Evolutionary conservation across 2,329 filamentous ascomycete genomes (phyloP).

Genomic region (Dactylellina sp.): DNA sequence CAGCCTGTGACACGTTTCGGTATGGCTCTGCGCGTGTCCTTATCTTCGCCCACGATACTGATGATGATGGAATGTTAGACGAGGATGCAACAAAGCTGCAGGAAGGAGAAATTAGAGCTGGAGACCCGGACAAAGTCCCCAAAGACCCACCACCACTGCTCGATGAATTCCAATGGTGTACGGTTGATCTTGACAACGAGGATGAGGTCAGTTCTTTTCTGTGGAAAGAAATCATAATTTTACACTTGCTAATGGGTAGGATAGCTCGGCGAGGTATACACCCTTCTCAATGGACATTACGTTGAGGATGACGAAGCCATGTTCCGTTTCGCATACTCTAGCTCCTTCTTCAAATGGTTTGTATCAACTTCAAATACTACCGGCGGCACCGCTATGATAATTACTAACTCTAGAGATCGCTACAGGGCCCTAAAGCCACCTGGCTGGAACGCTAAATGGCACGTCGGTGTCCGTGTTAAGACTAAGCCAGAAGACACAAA

Average conservation of each 20-base stretch:
- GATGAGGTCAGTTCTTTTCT: conserved; percentile 66
- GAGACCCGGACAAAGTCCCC: conserved; percentile 81
- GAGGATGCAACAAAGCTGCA: conserved; percentile 67
- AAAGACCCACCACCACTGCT: conserved; percentile 80
- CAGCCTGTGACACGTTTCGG: conserved; percentile 92
- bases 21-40: conserved; percentile 9
- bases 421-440: conserved; percentile 89
- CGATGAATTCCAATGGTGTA: conserved; percentile 92
- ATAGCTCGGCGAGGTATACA: conserved; percentile 87
- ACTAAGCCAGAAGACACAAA: conserved; percentile 63
- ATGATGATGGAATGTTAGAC: conserved; percentile 63
- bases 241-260: conserved; percentile 8
- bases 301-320: conserved; percentile 97
- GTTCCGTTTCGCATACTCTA: conserved; percentile 97
- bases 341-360: conserved; percentile 87
- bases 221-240: not conserved
- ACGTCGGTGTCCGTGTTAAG: conserved; percentile 88
- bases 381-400: not conserved
- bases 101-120: conserved; percentile 86
- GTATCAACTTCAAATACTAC: conserved; percentile 59
- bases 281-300: conserved; percentile 91
- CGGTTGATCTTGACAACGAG: conserved; percentile 83
- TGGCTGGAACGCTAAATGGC: conserved; percentile 93
- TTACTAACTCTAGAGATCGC: not conserved
- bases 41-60: conserved; percentile 1